Conservation (phyloP, 495 filamentous ascomycete genomes). For the Lasiosphaeriaceae sp. region DNA sequence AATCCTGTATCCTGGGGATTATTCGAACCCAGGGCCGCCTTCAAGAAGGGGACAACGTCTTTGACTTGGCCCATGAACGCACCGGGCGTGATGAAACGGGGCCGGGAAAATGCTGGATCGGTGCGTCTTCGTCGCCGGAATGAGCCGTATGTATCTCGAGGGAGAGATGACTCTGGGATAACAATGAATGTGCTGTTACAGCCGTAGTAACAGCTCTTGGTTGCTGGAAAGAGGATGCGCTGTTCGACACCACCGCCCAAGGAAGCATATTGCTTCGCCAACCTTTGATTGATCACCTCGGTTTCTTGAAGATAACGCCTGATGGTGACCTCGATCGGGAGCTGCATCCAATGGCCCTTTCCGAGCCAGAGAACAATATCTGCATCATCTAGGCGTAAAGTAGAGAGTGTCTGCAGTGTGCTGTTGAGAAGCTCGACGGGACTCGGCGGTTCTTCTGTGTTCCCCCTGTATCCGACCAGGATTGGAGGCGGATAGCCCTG, state of each 20-base stretch:
- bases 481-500: slow-evolving; percentile 14
- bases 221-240: slow-evolving; percentile 5
- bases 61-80: slow-evolving; percentile 4
- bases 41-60: neutral
- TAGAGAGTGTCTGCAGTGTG: neutral
- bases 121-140: neutral
- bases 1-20: neutral
- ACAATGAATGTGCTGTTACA: neutral
- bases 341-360: slow-evolving; percentile 1
- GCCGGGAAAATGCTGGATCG: neutral
- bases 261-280: slow-evolving; percentile 1
- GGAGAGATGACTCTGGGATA: slow-evolving; percentile 8
- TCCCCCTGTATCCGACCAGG: slow-evolving; percentile 1
- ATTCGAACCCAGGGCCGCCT: neutral
- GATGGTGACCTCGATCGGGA: slow-evolving; percentile 8
- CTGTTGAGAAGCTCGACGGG: neutral
- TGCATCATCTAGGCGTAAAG: neutral
- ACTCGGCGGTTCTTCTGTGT: neutral
- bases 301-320: slow-evolving; percentile 11
- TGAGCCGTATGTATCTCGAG: slow-evolving; percentile 4
- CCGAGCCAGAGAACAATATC: slow-evolving; percentile 11
- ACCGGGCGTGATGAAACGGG: neutral
- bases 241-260: neutral
- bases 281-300: neutral
- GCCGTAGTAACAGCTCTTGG: neutral